These are phyloP conservation scores for Trichoderma brevicompactum DNA, from an alignment of 2,329 filamentous ascomycete genomes.

Conservation along the genomic window DNA sequence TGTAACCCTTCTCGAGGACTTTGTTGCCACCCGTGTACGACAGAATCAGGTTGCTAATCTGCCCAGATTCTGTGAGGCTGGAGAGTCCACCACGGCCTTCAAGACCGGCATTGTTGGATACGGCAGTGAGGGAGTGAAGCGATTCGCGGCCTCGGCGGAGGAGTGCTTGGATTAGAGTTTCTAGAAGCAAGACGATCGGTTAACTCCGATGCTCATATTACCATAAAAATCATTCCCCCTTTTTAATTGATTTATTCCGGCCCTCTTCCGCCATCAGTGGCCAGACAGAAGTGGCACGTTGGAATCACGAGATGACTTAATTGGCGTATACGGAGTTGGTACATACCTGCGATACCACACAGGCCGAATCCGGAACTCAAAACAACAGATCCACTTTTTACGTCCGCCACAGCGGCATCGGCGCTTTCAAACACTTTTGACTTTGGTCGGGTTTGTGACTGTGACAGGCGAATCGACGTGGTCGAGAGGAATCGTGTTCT, in stretches of 20 bases:
- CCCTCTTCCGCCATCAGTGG: background rate
- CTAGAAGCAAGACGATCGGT: slow-evolving; percentile 41
- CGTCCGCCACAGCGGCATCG: slow-evolving; percentile 70
- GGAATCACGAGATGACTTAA: background rate
- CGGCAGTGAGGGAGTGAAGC: slow-evolving; percentile 71
- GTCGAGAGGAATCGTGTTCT: slow-evolving; percentile 17
- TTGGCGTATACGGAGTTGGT: background rate
- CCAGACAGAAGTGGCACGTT: background rate
- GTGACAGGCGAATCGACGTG: slow-evolving; percentile 15
- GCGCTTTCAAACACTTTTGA: slow-evolving; percentile 60
- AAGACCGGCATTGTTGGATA: slow-evolving; percentile 80
- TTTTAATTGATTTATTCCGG: background rate
- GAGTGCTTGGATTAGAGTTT: slow-evolving; percentile 74
- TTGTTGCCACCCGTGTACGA: slow-evolving; percentile 82
- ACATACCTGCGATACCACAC: slow-evolving; percentile 71
- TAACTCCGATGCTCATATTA: background rate
- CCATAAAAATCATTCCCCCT: background rate
- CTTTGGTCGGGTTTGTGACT: slow-evolving; percentile 35
- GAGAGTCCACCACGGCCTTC: slow-evolving; percentile 71
- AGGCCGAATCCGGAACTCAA: slow-evolving; percentile 83
- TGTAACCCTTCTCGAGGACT: slow-evolving; percentile 72
- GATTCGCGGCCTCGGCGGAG: slow-evolving; percentile 61
- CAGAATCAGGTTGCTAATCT: slow-evolving; percentile 72
- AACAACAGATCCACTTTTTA: slow-evolving; percentile 71
- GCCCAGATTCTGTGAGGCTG: slow-evolving; percentile 68